Base-by-base conservation (phyloP, 495 filamentous ascomycete species). In the Amphirosellinia nigrospora region DNA sequence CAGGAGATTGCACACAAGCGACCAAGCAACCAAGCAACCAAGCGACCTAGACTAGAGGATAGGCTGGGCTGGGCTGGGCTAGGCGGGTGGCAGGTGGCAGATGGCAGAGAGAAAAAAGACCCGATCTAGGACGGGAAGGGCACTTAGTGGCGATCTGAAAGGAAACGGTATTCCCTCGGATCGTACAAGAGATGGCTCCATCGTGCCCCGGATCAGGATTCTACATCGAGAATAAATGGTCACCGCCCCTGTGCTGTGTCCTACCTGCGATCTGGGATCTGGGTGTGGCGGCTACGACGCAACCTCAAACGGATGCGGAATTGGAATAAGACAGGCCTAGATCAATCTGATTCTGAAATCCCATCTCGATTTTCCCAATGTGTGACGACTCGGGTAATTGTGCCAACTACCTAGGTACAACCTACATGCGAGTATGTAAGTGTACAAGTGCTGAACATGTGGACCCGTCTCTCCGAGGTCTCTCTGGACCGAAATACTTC, bases 181-280 rank as follows among this genome's bases (percentile, higher is more conserved):
- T 66, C 64, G 64, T 19, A 13, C 15, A 66, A 66, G 0, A 21
- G 45, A 66, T 32, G 41, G 64, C 46, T 7, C n/a, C 48, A 66
- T 66, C 48, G 64, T 55, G n/a, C 11, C 30, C 3, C 16, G 41
- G 64, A 66, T 55, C 64, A n/a, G 36, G 34, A 66, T 66, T 66
- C 50, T 34, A 13, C 50, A 32, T 66, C 48, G 48, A 66, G 21
- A 41, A 66, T 53, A 21, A 11, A 50, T 23, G 26, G 61, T 39
- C 59, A 43, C 34, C 13, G 59, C 39, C 59, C n/a, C 59, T 15
- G 1, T 23, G 36, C 21, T n/a, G n/a, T n/a, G n/a, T n/a, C n/a
- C n/a, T n/a, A n/a, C n/a, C n/a, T n/a, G n/a, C n/a, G n/a, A n/a
- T n/a, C n/a, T n/a, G n/a, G n/a, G n/a, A n/a, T n/a, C n/a, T n/a